Percentiles rank a stretch among this genome's conserved stretches.
Evolutionary conservation across 1,284 basidiomycete species (phyloP).

Genomic region (Pyrrhoderma lamaoense): DNA sequence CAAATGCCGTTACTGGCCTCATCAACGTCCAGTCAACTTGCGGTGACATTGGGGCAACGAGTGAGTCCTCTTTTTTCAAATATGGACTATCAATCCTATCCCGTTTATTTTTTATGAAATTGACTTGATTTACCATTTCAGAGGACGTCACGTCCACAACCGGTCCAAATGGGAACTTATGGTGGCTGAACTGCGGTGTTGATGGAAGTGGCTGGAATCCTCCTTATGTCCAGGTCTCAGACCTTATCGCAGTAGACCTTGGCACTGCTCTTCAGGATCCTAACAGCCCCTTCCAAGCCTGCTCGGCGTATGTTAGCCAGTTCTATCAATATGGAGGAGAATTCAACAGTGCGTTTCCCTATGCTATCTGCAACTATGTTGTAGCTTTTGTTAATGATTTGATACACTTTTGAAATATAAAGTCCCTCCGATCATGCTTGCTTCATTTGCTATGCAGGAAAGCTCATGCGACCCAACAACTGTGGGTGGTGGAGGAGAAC

Average conservation of each 20-base stretch:
- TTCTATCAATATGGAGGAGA: slow-evolving; percentile 61
- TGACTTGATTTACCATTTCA: slow-evolving; percentile 22
- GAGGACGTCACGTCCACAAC: slow-evolving; percentile 40
- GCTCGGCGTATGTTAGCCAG: slow-evolving; percentile 43
- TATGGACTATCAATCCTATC: slow-evolving; percentile 1
- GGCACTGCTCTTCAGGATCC: slow-evolving; percentile 39
- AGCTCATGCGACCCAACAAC: slow-evolving; percentile 63
- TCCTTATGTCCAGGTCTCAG: slow-evolving; percentile 44
- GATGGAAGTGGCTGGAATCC: slow-evolving; percentile 55
- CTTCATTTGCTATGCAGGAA: slow-evolving; percentile 82
- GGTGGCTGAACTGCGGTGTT: slow-evolving; percentile 78
- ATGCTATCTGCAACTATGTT: too few relatives aligned
- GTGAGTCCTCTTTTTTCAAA: slow-evolving; percentile 28
- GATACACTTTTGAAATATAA: too few relatives aligned
- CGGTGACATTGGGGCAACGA: slow-evolving; percentile 38
- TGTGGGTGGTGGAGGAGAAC: slow-evolving; percentile 73
- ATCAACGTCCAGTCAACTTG: slow-evolving; percentile 28
- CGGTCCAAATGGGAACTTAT: slow-evolving; percentile 69
- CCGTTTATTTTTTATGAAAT: not conserved
- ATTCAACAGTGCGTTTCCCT: slow-evolving; percentile 35
- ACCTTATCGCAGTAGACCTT: slow-evolving; percentile 50
- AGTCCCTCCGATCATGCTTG: slow-evolving; percentile 67
- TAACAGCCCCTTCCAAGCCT: slow-evolving; percentile 57
- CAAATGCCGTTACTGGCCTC: slow-evolving; percentile 3
- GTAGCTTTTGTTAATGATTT: too few relatives aligned